Base-by-base conservation (phyloP, 306 rosid genomes). In the Carpinus viminea region DNA sequence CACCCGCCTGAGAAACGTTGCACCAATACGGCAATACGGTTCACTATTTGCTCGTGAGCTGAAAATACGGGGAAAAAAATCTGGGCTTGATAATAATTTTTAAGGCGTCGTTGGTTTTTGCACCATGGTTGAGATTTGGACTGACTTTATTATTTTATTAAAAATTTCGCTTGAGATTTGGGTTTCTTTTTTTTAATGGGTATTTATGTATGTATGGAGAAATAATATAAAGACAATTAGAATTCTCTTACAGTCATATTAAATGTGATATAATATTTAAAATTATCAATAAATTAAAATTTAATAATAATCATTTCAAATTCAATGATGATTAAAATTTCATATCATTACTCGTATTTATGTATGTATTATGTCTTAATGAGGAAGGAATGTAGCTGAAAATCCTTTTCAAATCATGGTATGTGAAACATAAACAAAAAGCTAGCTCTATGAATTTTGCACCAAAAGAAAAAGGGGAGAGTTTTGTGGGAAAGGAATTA, bases 51-150 rank as follows among this genome's bases (percentile, higher is more conserved):
- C 45, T 41, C 45, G 45, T 41, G 45, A 41, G 45, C 45, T 41
- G 45, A 41, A 41, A 41, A 41, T 6, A 7, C 5, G 45, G 43
- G 43, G 8, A 41, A 41, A 41, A 41, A 41, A 41, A 41, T 41
- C 45, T 41, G 8, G 45, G 26, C n/a, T 38, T 38, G 6, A 5
- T 38, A 41, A 5, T 41, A 5, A 6, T 41, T 41, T 41, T 41
- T 41, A 5, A 41, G 45, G 45, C 8, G 8, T 41, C 45, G 45
- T 41, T 41, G 45, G 45, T 41, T 41, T 41, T 41, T 5, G 45
- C 8, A 41, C 45, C 45, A 6, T 41, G 45, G 45, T 78, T 70
- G 79, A 74, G n/a, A 51, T 74, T 59, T 76, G 81, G 62, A 48
- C 36, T 48, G 8, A 20, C 60, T 56, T 48, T 55, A 13, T 71